Base-by-base conservation (phyloP, 2,329 filamentous ascomycete genomes). In the Fusarium pininemorale region DNA sequence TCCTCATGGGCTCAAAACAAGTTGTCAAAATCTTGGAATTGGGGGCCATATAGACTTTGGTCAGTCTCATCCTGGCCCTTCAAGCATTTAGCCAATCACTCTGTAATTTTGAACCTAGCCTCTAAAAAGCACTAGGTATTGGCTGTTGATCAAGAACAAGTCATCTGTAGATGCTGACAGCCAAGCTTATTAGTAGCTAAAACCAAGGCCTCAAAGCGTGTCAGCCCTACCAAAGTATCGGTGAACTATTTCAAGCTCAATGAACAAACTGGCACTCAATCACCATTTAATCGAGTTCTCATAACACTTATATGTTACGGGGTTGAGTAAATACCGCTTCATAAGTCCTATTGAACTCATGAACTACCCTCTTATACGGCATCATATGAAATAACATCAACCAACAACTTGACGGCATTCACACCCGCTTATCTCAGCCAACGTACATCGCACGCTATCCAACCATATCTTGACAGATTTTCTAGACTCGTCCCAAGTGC, bases 381-480 rank as follows among this genome's bases (percentile, higher is more conserved):
- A 37, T 30, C 22, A 11, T 22, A 30, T 30, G 20, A 22, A 37
- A 13, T 26, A 44, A 37, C 42, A 24, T 32, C 26, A 11, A 58
- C 7, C 26, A 11, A 58, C 7, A 20, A 32, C 41, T 39, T 14
- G 8, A 38, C 18, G 6, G 28, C 15, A 28, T 16, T 38, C 41
- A 20, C 12, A 55, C 28, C 26, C 24, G 63, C 66, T 72, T 59
- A 72, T 45, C 57, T 72, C 69, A 72, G 69, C 48, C 70, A 48
- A 37, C 48, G 13, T 42, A 16, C 20, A 16, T 39, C 39, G 26
- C 9, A 55, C 4, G 24, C 38, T 39, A 32, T 32, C 70, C 70
- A 73, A 73, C 62, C 28, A 38, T 20, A 5, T n/a, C 18, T 18
- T 38, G 70, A 63, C 70, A 73, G 57, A 20, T 24, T 63, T 42